phyloP scores from a whole-genome alignment of 129 eudicot species.

The Helichrysum umbraculigerum region DNA sequence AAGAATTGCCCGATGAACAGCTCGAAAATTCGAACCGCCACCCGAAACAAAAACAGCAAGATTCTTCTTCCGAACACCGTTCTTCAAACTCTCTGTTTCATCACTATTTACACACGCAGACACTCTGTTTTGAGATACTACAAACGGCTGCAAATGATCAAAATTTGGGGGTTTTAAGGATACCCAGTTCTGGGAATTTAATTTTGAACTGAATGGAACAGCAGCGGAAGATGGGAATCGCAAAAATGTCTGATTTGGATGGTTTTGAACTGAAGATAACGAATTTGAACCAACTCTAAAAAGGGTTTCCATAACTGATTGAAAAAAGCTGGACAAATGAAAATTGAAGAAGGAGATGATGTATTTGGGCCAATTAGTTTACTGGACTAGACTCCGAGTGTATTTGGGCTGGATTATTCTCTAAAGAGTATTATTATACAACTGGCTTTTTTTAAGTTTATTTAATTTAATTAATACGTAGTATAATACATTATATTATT shows the following conservation, averaged over 20 bases:
- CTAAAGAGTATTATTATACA: too few species aligned
- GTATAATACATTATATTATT: too few species aligned
- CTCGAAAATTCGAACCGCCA: constrained; percentile 81
- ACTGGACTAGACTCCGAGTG: too few species aligned
- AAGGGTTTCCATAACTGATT: constrained; percentile 27
- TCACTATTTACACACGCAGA: constrained; percentile 25
- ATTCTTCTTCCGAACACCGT: constrained; percentile 37
- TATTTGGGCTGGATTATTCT: too few species aligned
- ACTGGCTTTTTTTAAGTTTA: too few species aligned
- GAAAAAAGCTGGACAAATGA: too few species aligned
- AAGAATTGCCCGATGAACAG: constrained; percentile 57
- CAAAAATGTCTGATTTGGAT: background rate
- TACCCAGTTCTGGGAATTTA: background rate
- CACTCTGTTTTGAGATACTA: background rate
- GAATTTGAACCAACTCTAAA: constrained; percentile 13
- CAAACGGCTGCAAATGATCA: constrained; percentile 3
- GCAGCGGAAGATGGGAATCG: background rate
- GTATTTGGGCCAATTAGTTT: too few species aligned
- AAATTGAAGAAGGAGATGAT: too few species aligned
- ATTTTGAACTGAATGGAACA: background rate
- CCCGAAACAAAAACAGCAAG: constrained; percentile 90
- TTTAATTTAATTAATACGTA: too few species aligned
- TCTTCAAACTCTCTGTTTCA: constrained; percentile 16
- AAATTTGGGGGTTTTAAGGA: constrained; percentile 19
- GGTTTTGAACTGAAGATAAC: constrained; percentile 18